Evolutionary conservation across 805 yeast genomes (phyloP).

Genomic region (Babjeviella inositovora): DNA sequence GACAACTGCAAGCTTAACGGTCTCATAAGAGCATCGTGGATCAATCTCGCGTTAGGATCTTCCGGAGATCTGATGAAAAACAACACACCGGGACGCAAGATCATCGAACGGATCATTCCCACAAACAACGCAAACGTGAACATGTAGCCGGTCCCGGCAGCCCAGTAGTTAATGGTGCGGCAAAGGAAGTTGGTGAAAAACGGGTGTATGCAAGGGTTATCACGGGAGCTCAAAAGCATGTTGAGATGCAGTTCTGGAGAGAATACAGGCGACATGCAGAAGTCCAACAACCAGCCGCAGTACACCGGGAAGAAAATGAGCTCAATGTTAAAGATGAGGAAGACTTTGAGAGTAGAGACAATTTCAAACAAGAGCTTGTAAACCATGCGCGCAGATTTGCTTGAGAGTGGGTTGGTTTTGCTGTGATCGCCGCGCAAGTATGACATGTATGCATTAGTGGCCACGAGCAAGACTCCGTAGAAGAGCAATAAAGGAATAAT

Average conservation of each 20-base stretch:
- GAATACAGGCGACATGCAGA: conserved; percentile 48
- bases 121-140: conserved; percentile 73
- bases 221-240: too few species aligned
- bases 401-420: conserved; percentile 25
- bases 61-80: conserved; percentile 90
- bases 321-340: conserved; percentile 61
- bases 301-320: conserved; percentile 72
- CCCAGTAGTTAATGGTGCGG: too few species aligned
- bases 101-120: conserved; percentile 58
- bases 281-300: conserved; percentile 68
- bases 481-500: conserved; percentile 15
- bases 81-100: conserved; percentile 77
- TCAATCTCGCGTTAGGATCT: conserved; percentile 75
- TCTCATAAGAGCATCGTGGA: conserved; percentile 75
- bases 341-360: conserved; percentile 55
- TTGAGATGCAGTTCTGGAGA: too few species aligned
- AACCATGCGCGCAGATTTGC: conserved; percentile 29
- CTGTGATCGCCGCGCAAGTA: conserved; percentile 9
- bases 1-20: conserved; percentile 61
- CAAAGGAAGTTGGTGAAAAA: too few species aligned
- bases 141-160: conserved; percentile 75
- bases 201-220: too few species aligned
- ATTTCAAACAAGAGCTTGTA: conserved; percentile 38
- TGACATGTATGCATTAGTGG: conserved; percentile 12
- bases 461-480: conserved; percentile 11